phyloP scores from a whole-genome alignment of 192 early-diverging fungal genomes.

The Coemansia sp. region DNA sequence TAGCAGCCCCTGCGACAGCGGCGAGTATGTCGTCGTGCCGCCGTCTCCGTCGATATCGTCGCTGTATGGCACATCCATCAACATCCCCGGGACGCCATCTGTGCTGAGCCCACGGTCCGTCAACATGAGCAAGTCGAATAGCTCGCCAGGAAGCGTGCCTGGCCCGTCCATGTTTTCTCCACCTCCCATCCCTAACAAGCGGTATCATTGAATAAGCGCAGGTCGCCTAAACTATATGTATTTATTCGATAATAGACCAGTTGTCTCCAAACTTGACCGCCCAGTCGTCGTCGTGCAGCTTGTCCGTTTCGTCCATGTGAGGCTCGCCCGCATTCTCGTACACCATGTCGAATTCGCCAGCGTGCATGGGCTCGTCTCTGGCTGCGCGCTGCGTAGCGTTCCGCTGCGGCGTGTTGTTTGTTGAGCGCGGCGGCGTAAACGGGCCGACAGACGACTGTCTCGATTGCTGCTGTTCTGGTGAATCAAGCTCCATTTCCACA shows the following conservation, averaged over 20 bases:
- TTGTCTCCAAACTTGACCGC: constrained; percentile 32
- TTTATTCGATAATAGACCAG: constrained; percentile 17
- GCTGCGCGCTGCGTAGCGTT: not conserved
- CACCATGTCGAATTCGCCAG: not conserved
- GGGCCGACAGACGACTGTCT: constrained; percentile 1
- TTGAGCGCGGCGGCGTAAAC: constrained; percentile 40
- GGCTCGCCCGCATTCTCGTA: not conserved
- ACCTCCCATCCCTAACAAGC: constrained; percentile 17
- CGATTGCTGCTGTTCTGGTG: constrained; percentile 9
- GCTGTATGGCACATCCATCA: constrained; percentile 25
- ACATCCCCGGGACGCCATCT: constrained; percentile 21
- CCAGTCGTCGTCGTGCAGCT: constrained; percentile 29
- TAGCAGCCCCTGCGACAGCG: constrained; percentile 47
- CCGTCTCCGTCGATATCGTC: constrained; percentile 49
- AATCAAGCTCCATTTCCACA: constrained; percentile 40
- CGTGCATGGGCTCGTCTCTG: not conserved
- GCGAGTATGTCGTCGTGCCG: constrained; percentile 47
- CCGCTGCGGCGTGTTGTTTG: constrained; percentile 34
- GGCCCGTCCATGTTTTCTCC: constrained; percentile 38
- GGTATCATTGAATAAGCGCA: not conserved
- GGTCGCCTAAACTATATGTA: constrained; percentile 3
- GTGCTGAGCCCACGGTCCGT: constrained; percentile 25
- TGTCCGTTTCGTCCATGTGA: constrained; percentile 13
- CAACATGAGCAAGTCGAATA: constrained; percentile 17
- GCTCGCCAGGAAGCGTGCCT: constrained; percentile 26